Evolutionary conservation across 371 early-diverging fungal species (phyloP).

Genomic region (Mucor saturninus): DNA sequence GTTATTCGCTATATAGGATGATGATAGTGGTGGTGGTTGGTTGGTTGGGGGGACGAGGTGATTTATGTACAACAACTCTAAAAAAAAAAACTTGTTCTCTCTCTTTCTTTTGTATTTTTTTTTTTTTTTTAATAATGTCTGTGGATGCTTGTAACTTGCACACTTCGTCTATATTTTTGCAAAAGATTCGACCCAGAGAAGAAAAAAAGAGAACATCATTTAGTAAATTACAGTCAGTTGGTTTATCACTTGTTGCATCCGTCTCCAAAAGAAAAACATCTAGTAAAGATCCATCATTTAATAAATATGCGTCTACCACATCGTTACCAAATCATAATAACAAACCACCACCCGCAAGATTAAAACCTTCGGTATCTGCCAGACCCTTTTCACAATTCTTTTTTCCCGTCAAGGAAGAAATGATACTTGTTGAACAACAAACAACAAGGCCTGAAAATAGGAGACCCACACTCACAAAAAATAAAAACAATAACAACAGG

Average conservation of each 20-base stretch:
- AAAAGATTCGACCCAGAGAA: conserved; percentile 11
- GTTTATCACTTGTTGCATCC: conserved; percentile 17
- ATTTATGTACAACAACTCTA: neutral
- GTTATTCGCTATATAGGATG: no score
- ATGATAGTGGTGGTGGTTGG: neutral
- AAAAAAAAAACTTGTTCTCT: neutral
- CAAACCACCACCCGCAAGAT: conserved; percentile 3
- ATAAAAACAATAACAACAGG: neutral
- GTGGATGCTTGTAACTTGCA: conserved; percentile 6
- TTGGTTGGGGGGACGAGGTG: neutral
- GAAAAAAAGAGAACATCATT: conserved; percentile 17
- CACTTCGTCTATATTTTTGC: conserved; percentile 6
- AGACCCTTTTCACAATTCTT: conserved; percentile 33
- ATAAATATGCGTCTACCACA: neutral
- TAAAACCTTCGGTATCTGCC: conserved; percentile 12
- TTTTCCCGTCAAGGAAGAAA: conserved; percentile 11
- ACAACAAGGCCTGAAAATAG: conserved; percentile 12
- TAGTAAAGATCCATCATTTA: neutral
- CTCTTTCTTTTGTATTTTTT: neutral
- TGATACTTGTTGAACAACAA: neutral
- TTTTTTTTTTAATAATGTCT: conserved; percentile 1
- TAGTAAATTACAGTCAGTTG: conserved; percentile 14
- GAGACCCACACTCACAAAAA: no score
- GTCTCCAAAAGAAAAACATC: conserved; percentile 14
- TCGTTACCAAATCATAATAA: conserved; percentile 1